Evolutionary conservation across 768 basidiomycete species (phyloP).

Genomic region (Rhodotorula paludigena): DNA sequence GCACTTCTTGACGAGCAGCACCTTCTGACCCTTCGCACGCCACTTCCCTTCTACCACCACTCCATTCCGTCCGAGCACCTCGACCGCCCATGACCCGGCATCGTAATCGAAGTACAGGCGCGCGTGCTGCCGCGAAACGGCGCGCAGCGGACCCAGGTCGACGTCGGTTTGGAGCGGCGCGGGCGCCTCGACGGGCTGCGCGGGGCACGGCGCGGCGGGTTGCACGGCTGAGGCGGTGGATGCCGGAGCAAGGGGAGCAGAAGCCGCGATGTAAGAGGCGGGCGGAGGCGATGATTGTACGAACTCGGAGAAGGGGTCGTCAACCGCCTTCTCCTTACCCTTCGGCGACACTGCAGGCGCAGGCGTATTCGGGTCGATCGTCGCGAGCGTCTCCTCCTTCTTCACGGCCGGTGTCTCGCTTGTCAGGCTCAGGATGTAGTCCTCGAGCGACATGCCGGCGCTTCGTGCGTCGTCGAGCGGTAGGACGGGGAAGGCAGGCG

Average conservation of each 20-base stretch:
- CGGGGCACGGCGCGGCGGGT: too few relatives aligned
- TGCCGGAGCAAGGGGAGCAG: background rate
- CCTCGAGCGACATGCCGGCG: slow-evolving; percentile 8
- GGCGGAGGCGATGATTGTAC: slow-evolving; percentile 7
- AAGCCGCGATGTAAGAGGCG: background rate
- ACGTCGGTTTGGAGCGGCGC: slow-evolving; percentile 44
- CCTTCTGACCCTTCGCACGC: slow-evolving; percentile 78
- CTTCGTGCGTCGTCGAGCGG: background rate
- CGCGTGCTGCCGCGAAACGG: slow-evolving; percentile 93
- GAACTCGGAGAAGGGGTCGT: slow-evolving; percentile 19
- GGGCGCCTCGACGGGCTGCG: background rate
- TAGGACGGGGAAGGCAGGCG: background rate
- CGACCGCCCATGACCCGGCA: slow-evolving; percentile 65
- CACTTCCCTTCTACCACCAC: slow-evolving; percentile 98
- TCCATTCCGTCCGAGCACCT: slow-evolving; percentile 91
- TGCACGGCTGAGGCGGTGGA: background rate
- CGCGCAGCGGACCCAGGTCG: slow-evolving; percentile 93
- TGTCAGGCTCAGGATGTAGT: slow-evolving; percentile 4
- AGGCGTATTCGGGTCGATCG: background rate
- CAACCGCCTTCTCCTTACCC: slow-evolving; percentile 21
- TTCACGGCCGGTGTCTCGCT: slow-evolving; percentile 14
- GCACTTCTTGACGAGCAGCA: slow-evolving; percentile 78
- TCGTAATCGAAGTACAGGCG: slow-evolving; percentile 86
- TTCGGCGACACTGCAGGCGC: background rate
- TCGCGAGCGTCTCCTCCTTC: background rate